A percentile compares a stretch with the other conserved stretches of the same genome.
phyloP scores from a whole-genome alignment of 148 eudicot genomes.

The Rhododendron henanense region DNA sequence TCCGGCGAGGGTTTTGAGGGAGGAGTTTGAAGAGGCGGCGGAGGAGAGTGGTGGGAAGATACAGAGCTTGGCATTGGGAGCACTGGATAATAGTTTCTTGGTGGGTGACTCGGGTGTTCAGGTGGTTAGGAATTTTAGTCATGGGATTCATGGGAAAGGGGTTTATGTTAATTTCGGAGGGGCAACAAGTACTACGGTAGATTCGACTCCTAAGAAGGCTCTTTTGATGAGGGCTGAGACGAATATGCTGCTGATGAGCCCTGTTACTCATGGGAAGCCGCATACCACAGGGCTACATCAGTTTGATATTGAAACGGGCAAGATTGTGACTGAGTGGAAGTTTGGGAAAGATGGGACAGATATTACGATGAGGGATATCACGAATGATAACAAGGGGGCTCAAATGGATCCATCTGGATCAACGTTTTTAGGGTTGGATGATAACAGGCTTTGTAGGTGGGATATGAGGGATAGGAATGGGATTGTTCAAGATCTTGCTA shows the following conservation, averaged over 20 bases:
- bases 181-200: constrained; percentile 1
- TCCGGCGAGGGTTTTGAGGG: constrained; percentile 30
- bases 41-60: constrained; percentile 41
- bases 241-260: constrained; percentile 74
- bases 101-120: constrained; percentile 60
- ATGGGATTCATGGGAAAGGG: constrained; percentile 82
- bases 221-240: constrained; percentile 68
- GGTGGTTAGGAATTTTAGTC: constrained; percentile 65
- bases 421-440: constrained; percentile 75
- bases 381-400: constrained; percentile 61
- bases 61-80: constrained; percentile 73
- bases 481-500: constrained; percentile 51
- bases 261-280: constrained; percentile 48
- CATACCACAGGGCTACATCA: constrained; percentile 64
- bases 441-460: constrained; percentile 75
- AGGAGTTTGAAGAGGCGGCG: constrained; percentile 70
- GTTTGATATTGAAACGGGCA: constrained; percentile 72
- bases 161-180: constrained; percentile 45
- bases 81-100: constrained; percentile 66
- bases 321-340: constrained; percentile 70
- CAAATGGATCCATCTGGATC: constrained; percentile 75
- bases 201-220: constrained; percentile 58
- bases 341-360: constrained; percentile 73
- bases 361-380: constrained; percentile 72
- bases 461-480: constrained; percentile 73